Percentiles rank a stretch among this genome's conserved stretches.
phyloP scores from a whole-genome alignment of 495 filamentous ascomycete genomes.

The Aspergillus wentii region DNA sequence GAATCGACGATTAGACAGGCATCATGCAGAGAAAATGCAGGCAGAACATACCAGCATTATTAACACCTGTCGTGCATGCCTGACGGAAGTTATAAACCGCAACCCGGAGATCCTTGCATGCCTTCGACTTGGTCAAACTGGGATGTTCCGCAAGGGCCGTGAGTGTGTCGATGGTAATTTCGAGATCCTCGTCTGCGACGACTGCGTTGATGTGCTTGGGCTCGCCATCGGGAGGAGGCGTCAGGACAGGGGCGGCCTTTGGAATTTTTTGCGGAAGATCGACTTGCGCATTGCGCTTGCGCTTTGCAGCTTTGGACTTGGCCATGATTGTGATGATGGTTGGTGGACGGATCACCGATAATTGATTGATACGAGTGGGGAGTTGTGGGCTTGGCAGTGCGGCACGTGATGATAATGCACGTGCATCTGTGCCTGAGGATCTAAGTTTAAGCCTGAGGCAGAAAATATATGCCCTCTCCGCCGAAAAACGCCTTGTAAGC shows the following conservation, averaged over 20 bases:
- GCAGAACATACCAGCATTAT: constrained; percentile 25
- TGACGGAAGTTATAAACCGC: constrained; percentile 37
- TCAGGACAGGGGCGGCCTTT: constrained; percentile 17
- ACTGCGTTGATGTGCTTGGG: constrained; percentile 28
- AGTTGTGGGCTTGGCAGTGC: too few species aligned
- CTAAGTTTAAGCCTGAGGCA: too few species aligned
- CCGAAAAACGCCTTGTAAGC: constrained; percentile 1
- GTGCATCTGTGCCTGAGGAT: too few species aligned
- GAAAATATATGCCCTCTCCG: too few species aligned
- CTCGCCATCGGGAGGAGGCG: constrained; percentile 32
- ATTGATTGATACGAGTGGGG: not conserved
- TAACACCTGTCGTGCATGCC: constrained; percentile 33
- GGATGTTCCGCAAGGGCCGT: constrained; percentile 31
- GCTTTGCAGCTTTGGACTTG: constrained; percentile 33
- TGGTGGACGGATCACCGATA: too few species aligned
- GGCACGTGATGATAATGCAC: too few species aligned
- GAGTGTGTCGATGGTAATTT: constrained; percentile 34
- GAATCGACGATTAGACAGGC: not conserved
- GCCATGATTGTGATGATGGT: constrained; percentile 15
- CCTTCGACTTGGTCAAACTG: constrained; percentile 31
- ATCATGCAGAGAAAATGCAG: not conserved
- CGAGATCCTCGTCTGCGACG: constrained; percentile 31
- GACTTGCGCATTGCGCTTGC: constrained; percentile 32
- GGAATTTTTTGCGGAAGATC: constrained; percentile 26
- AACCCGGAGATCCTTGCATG: constrained; percentile 33